A percentile compares a stretch with the other conserved stretches of the same genome.
Conservation (phyloP, 164 flowering plant species). For the Paratinospora sagittata region DNA sequence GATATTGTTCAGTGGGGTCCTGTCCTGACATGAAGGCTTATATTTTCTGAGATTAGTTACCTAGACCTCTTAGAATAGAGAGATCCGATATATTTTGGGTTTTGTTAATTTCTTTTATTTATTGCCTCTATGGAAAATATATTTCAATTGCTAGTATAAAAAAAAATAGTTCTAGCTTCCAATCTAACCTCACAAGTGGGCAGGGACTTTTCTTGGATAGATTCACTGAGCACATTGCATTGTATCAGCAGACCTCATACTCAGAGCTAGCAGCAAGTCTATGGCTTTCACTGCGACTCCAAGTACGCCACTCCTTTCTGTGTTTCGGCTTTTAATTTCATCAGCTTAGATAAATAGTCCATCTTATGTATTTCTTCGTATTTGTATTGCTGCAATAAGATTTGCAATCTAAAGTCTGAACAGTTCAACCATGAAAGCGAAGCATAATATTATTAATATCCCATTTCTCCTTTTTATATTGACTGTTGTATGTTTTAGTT, state of each 20-base stretch:
- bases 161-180: neutral
- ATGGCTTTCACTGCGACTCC: conserved; percentile 98
- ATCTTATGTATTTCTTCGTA: neutral
- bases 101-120: too few species aligned
- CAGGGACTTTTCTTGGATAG: conserved; percentile 62
- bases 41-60: neutral
- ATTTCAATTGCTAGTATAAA: neutral
- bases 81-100: neutral
- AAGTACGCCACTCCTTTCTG: conserved; percentile 34
- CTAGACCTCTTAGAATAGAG: neutral
- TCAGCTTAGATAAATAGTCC: neutral
- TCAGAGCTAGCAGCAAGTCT: conserved; percentile 74
- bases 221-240: conserved; percentile 47
- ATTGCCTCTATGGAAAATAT: neutral
- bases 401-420: neutral
- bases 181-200: conserved; percentile 8
- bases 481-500: conserved; percentile 40
- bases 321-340: neutral
- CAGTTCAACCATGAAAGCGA: neutral
- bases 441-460: neutral
- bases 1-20: neutral
- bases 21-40: neutral
- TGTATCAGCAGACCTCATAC: conserved; percentile 73
- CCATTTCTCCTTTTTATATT: conserved; percentile 10
- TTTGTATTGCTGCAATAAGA: neutral